A percentile compares a stretch with the other conserved stretches of the same genome.
These are phyloP conservation scores for Psilocybe cyanescens DNA, from an alignment of 768 basidiomycete species.

Conservation along the genomic window DNA sequence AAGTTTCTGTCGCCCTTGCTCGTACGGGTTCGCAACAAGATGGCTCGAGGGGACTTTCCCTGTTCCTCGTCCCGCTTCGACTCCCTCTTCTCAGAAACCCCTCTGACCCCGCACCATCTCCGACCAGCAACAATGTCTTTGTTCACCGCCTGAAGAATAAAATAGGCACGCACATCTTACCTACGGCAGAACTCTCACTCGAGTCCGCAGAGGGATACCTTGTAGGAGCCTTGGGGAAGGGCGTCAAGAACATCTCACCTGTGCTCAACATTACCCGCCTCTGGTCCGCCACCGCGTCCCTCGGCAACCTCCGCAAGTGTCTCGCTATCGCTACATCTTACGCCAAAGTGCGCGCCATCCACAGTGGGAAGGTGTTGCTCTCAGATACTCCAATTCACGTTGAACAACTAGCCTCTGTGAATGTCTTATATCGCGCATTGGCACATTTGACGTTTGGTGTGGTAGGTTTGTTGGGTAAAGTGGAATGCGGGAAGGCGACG, in stretches of 20 bases:
- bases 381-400: slow-evolving; percentile 65
- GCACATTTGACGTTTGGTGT: slow-evolving; percentile 66
- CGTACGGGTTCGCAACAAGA: slow-evolving; percentile 60
- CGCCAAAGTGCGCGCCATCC: slow-evolving; percentile 60
- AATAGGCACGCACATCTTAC: slow-evolving; percentile 73
- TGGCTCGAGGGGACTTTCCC: slow-evolving; percentile 70
- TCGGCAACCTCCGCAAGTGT: slow-evolving; percentile 62
- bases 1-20: slow-evolving; percentile 73
- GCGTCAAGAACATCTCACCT: slow-evolving; percentile 68
- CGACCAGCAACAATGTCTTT: slow-evolving; percentile 65
- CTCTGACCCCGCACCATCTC: slow-evolving; percentile 41
- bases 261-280: slow-evolving; percentile 81
- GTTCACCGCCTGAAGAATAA: slow-evolving; percentile 81
- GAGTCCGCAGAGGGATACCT: slow-evolving; percentile 63
- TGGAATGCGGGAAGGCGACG: slow-evolving; percentile 57
- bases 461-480: slow-evolving; percentile 60
- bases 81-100: slow-evolving; percentile 53
- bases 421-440: slow-evolving; percentile 67
- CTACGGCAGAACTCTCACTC: slow-evolving; percentile 76
- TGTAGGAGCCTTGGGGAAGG: slow-evolving; percentile 59
- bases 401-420: slow-evolving; percentile 61
- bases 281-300: slow-evolving; percentile 60
- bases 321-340: slow-evolving; percentile 70
- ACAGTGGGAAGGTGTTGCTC: slow-evolving; percentile 52
- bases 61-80: slow-evolving; percentile 74